Evolutionary conservation across 495 filamentous ascomycete genomes (phyloP).

Genomic region (Jackrogersella minutella): DNA sequence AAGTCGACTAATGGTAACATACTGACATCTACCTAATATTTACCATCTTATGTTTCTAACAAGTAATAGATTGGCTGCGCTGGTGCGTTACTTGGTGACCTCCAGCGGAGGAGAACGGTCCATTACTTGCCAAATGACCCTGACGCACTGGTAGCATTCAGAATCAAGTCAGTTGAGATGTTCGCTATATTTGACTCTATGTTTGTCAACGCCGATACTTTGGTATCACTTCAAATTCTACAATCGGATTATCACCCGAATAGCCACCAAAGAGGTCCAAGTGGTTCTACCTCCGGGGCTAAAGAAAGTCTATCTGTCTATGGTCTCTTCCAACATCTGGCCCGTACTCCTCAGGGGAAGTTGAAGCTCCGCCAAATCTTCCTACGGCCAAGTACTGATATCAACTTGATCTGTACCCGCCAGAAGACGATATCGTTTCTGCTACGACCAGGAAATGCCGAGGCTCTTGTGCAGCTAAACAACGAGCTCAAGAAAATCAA

Average conservation of each 20-base stretch:
- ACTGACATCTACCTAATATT: background rate
- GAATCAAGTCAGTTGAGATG: conserved; percentile 74
- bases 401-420: conserved; percentile 74
- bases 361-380: conserved; percentile 81
- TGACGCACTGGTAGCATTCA: conserved; percentile 60
- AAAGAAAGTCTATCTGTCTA: conserved; percentile 93
- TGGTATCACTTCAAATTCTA: conserved; percentile 85
- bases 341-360: conserved; percentile 84
- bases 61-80: conserved; percentile 69
- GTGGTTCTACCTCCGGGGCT: conserved; percentile 68
- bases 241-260: conserved; percentile 87
- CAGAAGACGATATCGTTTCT: conserved; percentile 74
- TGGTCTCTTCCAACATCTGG: conserved; percentile 79
- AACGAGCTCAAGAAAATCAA: conserved; percentile 76
- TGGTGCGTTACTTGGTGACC: conserved; percentile 81
- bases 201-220: conserved; percentile 83
- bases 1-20: conserved; percentile 59
- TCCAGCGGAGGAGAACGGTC: conserved; percentile 73
- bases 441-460: conserved; percentile 72
- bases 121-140: conserved; percentile 64
- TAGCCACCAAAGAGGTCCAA: conserved; percentile 80
- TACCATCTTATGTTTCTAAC: conserved; percentile 18
- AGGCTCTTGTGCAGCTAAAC: conserved; percentile 62
- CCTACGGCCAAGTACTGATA: conserved; percentile 76
- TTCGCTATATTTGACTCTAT: conserved; percentile 79